These are phyloP conservation scores for Blumeria graminis DNA, from an alignment of 2,329 filamentous ascomycete genomes.

Conservation along the genomic window DNA sequence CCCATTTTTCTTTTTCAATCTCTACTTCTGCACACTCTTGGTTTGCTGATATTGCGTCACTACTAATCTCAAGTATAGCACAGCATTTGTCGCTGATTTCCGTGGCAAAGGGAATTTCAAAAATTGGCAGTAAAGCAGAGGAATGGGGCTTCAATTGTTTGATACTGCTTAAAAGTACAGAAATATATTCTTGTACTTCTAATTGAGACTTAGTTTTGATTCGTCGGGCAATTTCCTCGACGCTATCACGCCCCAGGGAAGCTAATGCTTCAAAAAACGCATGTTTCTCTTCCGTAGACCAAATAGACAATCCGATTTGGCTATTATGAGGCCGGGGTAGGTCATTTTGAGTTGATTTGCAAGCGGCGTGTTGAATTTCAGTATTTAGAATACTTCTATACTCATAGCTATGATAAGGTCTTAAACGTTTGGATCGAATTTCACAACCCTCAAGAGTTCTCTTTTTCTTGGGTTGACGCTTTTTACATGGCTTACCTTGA, in stretches of 20 bases:
- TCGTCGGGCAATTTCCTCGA: slow-evolving; percentile 33
- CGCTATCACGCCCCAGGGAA: slow-evolving; percentile 36
- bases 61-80: slow-evolving; percentile 39
- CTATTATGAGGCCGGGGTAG: slow-evolving; percentile 18
- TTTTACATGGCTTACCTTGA: too few species aligned
- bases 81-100: slow-evolving; percentile 48
- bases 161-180: slow-evolving; percentile 28
- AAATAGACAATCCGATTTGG: slow-evolving; percentile 45
- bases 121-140: slow-evolving; percentile 7
- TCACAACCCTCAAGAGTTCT: slow-evolving; percentile 4
- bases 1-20: slow-evolving; percentile 35
- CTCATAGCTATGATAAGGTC: slow-evolving; percentile 22
- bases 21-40: slow-evolving; percentile 39
- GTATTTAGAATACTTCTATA: slow-evolving; percentile 29
- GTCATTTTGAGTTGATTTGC: slow-evolving; percentile 10
- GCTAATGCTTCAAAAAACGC: slow-evolving; percentile 41
- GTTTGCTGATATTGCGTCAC: slow-evolving; percentile 36
- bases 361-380: slow-evolving; percentile 29
- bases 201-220: slow-evolving; percentile 48
- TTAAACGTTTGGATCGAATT: slow-evolving; percentile 14
- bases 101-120: slow-evolving; percentile 31
- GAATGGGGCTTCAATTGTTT: slow-evolving; percentile 11
- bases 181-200: slow-evolving; percentile 49
- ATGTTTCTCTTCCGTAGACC: slow-evolving; percentile 49
- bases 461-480: slow-evolving; percentile 7